Evolutionary conservation across 441 rosid genomes (phyloP).

Genomic region (Manihot esculenta): DNA sequence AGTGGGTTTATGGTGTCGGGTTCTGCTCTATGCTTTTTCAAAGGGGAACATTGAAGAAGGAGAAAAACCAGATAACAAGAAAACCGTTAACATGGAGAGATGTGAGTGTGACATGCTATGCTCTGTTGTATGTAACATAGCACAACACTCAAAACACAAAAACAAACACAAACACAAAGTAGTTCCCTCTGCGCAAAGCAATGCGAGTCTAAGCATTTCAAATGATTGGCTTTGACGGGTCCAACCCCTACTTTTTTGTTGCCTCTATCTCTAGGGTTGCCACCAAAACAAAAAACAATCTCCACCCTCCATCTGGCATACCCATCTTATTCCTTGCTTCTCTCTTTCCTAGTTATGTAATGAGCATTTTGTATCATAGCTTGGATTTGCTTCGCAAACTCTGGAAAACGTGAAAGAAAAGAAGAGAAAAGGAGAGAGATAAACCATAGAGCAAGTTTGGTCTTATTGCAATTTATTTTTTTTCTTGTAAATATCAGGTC

Average conservation of each 20-base stretch:
- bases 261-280: background rate
- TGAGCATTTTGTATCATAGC: background rate
- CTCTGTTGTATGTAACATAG: too few species aligned
- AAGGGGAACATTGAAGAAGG: constrained; percentile 8
- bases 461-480: background rate
- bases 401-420: background rate
- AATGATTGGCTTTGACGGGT: constrained; percentile 49
- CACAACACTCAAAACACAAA: constrained; percentile 7
- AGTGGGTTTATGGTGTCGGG: constrained; percentile 7
- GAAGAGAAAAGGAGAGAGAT: background rate
- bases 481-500: too few species aligned
- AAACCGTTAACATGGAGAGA: constrained; percentile 24
- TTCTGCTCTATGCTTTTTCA: constrained; percentile 23
- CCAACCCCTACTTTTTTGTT: constrained; percentile 28
- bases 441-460: constrained; percentile 9
- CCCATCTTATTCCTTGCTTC: background rate
- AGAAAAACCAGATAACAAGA: constrained; percentile 24
- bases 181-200: constrained; percentile 36
- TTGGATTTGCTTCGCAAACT: background rate
- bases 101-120: background rate
- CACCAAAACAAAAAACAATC: background rate
- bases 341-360: background rate
- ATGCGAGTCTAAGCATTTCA: constrained; percentile 23
- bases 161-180: too few species aligned
- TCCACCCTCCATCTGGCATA: background rate